phyloP scores from a whole-genome alignment of 768 basidiomycete genomes.

The Suillus lakei region DNA sequence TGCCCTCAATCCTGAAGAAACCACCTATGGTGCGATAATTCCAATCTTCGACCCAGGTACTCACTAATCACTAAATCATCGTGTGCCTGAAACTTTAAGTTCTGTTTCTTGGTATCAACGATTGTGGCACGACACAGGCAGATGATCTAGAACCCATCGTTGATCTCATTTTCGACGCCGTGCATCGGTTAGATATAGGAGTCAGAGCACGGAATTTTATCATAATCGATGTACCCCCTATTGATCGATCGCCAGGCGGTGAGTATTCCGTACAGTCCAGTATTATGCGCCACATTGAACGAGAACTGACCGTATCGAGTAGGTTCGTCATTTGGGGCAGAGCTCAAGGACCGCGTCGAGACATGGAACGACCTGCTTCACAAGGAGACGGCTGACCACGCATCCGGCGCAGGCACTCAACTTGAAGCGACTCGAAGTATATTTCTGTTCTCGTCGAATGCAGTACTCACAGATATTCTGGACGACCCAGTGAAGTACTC shows the following conservation, averaged over 20 bases:
- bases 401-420: conserved; percentile 16
- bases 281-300: background rate
- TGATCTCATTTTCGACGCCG: conserved; percentile 25
- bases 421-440: conserved; percentile 29
- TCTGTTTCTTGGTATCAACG: conserved; percentile 45
- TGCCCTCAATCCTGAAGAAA: background rate
- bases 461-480: conserved; percentile 36
- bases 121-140: conserved; percentile 37
- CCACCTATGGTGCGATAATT: background rate
- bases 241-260: conserved; percentile 43
- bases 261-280: conserved; percentile 1
- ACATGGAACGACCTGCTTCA: conserved; percentile 40
- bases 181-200: conserved; percentile 37
- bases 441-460: conserved; percentile 39
- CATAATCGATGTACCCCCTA: conserved; percentile 43
- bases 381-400: conserved; percentile 29
- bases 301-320: background rate
- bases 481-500: conserved; percentile 38
- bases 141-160: conserved; percentile 35
- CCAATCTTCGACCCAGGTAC: too few species aligned
- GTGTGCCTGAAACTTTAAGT: conserved; percentile 20
- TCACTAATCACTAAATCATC: background rate
- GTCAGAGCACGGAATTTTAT: conserved; percentile 41
- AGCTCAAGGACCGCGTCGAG: conserved; percentile 2
- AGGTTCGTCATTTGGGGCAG: background rate